These are phyloP conservation scores for Populus alba DNA, from an alignment of 345 rosid genomes.

Conservation along the genomic window DNA sequence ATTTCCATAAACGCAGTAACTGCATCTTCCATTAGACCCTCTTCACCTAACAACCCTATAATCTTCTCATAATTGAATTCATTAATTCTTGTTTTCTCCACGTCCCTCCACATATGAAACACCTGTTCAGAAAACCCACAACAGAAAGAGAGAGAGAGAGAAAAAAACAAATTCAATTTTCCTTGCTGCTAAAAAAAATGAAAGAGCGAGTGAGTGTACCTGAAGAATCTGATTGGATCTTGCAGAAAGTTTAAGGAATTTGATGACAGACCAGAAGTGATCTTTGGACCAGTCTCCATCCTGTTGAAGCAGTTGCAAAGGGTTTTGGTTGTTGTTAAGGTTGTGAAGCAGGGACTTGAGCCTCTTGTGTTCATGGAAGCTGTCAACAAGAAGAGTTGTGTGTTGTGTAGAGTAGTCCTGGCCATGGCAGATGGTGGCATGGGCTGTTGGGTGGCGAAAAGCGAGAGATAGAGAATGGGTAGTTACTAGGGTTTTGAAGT, in stretches of 20 bases:
- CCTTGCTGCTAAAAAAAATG: background rate
- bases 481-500: background rate
- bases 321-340: constrained; percentile 40
- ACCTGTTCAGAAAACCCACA: constrained; percentile 38
- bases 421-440: background rate
- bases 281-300: constrained; percentile 68
- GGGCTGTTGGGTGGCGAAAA: background rate
- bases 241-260: constrained; percentile 48
- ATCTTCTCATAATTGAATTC: constrained; percentile 54
- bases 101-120: constrained; percentile 57
- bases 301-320: constrained; percentile 48
- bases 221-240: constrained; percentile 47
- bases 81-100: constrained; percentile 44
- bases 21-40: constrained; percentile 46
- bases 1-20: constrained; percentile 40
- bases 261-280: constrained; percentile 58
- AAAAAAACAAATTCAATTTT: background rate
- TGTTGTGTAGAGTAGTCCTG: constrained; percentile 21
- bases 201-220: constrained; percentile 34
- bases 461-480: background rate
- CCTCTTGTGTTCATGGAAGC: constrained; percentile 36
- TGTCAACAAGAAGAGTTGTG: constrained; percentile 45
- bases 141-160: background rate
- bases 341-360: constrained; percentile 39
- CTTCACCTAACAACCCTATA: constrained; percentile 46